Conservation (phyloP, 2,329 filamentous ascomycete genomes). For the Dryadomyces quercivorus region DNA sequence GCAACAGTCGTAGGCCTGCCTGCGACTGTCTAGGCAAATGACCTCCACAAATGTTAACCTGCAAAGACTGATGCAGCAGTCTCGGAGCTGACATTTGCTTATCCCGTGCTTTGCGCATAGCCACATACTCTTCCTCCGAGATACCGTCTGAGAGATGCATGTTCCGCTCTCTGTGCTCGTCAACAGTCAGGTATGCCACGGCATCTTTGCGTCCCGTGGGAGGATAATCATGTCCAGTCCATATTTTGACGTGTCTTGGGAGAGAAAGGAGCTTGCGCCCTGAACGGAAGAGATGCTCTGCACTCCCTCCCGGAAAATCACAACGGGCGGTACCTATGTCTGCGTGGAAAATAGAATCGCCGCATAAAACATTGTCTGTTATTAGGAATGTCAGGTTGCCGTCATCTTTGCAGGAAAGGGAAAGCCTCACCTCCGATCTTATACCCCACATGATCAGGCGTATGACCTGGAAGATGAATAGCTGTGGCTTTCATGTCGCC, state of each 20-base stretch:
- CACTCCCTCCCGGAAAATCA: constrained; percentile 41
- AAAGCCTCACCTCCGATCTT: constrained; percentile 29
- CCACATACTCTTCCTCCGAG: constrained; percentile 30
- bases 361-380: constrained; percentile 32
- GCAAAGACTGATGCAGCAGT: constrained; percentile 36
- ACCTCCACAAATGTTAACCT: constrained; percentile 40
- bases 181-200: constrained; percentile 29
- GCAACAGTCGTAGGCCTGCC: constrained; percentile 3
- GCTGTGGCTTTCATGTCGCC: constrained; percentile 32
- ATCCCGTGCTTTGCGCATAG: constrained; percentile 30
- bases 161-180: constrained; percentile 31
- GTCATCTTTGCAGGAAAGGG: neutral
- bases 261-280: constrained; percentile 28
- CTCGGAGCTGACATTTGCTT: constrained; percentile 27
- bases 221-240: constrained; percentile 44
- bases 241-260: constrained; percentile 32
- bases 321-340: constrained; percentile 40
- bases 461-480: constrained; percentile 47
- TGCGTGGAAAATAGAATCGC: constrained; percentile 39
- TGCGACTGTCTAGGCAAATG: constrained; percentile 20
- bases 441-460: constrained; percentile 49
- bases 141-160: constrained; percentile 33
- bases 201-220: constrained; percentile 21
- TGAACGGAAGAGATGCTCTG: constrained; percentile 30
- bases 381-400: neutral